phyloP scores from a whole-genome alignment of 352 stramenopile species.

The Globisporangium rhizosaccharum region DNA sequence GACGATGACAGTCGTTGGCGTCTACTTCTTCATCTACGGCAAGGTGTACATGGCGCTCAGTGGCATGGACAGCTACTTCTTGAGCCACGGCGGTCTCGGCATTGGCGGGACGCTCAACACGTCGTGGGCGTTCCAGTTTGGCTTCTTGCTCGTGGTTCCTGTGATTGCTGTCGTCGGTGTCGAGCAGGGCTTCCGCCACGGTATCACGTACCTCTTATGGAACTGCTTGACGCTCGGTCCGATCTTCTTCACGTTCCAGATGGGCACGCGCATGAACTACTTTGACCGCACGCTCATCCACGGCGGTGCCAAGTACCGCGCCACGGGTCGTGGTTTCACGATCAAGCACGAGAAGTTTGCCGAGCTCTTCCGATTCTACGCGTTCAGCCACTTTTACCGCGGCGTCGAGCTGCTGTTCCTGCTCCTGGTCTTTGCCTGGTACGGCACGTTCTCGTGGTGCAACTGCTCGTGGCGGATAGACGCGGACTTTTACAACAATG shows the following conservation, averaged over 20 bases:
- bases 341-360: slow-evolving; percentile 94
- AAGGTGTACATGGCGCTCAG: slow-evolving; percentile 95
- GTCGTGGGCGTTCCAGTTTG: slow-evolving; percentile 94
- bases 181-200: slow-evolving; percentile 93
- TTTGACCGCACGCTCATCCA: slow-evolving; percentile 97
- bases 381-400: slow-evolving; percentile 97
- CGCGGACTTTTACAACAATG: slow-evolving; percentile 63
- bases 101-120: slow-evolving; percentile 94
- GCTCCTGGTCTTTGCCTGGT: slow-evolving; percentile 76
- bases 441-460: slow-evolving; percentile 93
- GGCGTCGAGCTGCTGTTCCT: slow-evolving; percentile 92
- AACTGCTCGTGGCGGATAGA: slow-evolving; percentile 83
- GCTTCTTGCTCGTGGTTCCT: slow-evolving; percentile 95
- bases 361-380: slow-evolving; percentile 97
- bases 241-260: slow-evolving; percentile 98
- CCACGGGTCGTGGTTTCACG: slow-evolving; percentile 95
- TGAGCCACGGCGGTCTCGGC: slow-evolving; percentile 90
- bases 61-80: slow-evolving; percentile 88
- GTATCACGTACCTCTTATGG: slow-evolving; percentile 90
- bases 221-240: slow-evolving; percentile 96
- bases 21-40: slow-evolving; percentile 98
- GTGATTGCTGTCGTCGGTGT: slow-evolving; percentile 94
- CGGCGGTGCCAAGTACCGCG: slow-evolving; percentile 96
- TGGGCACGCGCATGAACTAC: slow-evolving; percentile 96
- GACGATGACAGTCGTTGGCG: slow-evolving; percentile 95